Evolutionary conservation across 2,329 filamentous ascomycete genomes (phyloP).

Genomic region (Rutstroemia sp.): DNA sequence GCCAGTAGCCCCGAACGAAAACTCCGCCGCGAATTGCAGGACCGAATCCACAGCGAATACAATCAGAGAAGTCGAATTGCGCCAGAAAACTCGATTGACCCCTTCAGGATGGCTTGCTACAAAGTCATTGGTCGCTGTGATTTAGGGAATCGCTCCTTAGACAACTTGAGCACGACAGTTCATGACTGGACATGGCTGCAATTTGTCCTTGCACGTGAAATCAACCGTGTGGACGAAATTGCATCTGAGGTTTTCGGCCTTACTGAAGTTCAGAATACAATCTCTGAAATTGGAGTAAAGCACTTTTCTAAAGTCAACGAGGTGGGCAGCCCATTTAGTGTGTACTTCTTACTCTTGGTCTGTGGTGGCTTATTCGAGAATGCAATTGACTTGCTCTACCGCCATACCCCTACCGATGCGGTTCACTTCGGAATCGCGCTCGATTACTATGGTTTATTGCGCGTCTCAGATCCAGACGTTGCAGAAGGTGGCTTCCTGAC

Average conservation of each 20-base stretch:
- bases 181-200: constrained; percentile 69
- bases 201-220: constrained; percentile 61
- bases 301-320: constrained; percentile 81
- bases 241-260: constrained; percentile 60
- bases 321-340: constrained; percentile 67
- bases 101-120: constrained; percentile 95
- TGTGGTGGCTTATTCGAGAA: constrained; percentile 91
- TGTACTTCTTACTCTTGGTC: constrained; percentile 89
- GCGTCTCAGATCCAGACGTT: constrained; percentile 73
- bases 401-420: constrained; percentile 85
- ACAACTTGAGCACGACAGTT: constrained; percentile 47
- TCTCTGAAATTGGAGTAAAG: constrained; percentile 81
- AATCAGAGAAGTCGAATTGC: constrained; percentile 77
- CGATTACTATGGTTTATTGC: constrained; percentile 80
- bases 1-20: constrained; percentile 70
- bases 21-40: constrained; percentile 71
- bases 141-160: constrained; percentile 55
- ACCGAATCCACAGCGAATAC: constrained; percentile 85
- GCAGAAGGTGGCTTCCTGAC: constrained; percentile 64
- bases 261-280: constrained; percentile 65
- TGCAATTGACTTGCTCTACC: constrained; percentile 84
- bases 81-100: constrained; percentile 81
- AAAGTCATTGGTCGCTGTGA: constrained; percentile 86
- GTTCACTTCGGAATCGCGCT: constrained; percentile 91
- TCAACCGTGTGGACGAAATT: constrained; percentile 55